Conservation (phyloP, 108 stramenopile genomes). For the Cyclotella kingstonii region DNA sequence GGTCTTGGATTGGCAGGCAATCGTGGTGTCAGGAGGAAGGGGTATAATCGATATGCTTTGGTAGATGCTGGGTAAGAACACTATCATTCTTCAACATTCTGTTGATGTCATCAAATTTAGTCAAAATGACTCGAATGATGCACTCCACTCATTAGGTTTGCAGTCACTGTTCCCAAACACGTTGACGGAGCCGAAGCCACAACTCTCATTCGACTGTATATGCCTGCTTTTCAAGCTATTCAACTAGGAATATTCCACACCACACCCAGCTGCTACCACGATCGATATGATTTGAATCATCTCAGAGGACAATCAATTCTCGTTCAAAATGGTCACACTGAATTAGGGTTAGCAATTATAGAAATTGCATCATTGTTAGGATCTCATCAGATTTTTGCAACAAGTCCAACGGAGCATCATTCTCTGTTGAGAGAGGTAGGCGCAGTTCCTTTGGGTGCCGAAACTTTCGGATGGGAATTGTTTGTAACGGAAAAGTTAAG, state of each 20-base stretch:
- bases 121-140: not conserved
- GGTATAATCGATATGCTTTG: slow-evolving; percentile 25
- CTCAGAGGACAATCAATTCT: slow-evolving; percentile 34
- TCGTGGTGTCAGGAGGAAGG: not conserved
- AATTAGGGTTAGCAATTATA: slow-evolving; percentile 38
- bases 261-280: not conserved
- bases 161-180: slow-evolving; percentile 31
- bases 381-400: slow-evolving; percentile 35
- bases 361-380: slow-evolving; percentile 31
- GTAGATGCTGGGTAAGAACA: slow-evolving; percentile 34
- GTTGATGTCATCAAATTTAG: no score
- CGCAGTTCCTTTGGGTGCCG: slow-evolving; percentile 25
- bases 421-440: slow-evolving; percentile 13
- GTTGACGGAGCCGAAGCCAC: slow-evolving; percentile 37
- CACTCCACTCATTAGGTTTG: not conserved
- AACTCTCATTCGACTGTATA: slow-evolving; percentile 31
- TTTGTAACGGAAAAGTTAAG: slow-evolving; percentile 26
- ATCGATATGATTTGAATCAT: slow-evolving; percentile 30
- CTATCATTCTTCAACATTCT: no score
- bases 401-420: slow-evolving; percentile 33
- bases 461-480: slow-evolving; percentile 40
- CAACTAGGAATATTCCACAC: slow-evolving; percentile 15
- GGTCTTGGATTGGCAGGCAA: slow-evolving; percentile 1
- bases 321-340: slow-evolving; percentile 39
- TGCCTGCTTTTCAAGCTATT: slow-evolving; percentile 41